Evolutionary conservation across 2,329 filamentous ascomycete species (phyloP).

Genomic region (Alternaria dauci): DNA sequence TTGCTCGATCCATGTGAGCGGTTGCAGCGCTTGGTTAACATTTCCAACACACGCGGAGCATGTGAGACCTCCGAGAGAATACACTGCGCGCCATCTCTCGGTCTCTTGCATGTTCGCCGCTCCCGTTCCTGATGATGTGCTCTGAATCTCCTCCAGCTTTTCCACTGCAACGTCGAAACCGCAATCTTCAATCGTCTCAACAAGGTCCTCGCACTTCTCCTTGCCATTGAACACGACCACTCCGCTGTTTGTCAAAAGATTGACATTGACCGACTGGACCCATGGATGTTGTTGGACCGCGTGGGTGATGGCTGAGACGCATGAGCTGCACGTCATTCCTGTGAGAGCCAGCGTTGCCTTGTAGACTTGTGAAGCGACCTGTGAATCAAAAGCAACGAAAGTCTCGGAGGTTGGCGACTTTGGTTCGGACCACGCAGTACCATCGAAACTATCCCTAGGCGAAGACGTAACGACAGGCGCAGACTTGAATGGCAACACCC

Average conservation of each 20-base stretch:
- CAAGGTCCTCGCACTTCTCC: constrained; percentile 54
- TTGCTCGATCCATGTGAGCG: constrained; percentile 56
- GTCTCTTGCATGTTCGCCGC: constrained; percentile 11
- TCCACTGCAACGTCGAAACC: constrained; percentile 55
- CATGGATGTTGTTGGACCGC: constrained; percentile 59
- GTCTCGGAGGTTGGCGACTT: constrained; percentile 21
- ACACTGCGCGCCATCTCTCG: constrained; percentile 53
- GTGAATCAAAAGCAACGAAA: constrained; percentile 30
- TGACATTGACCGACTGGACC: constrained; percentile 59
- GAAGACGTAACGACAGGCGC: constrained; percentile 20
- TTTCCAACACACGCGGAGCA: constrained; percentile 64
- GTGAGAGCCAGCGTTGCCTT: constrained; percentile 59
- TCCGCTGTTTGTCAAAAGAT: constrained; percentile 61
- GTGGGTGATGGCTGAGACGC: constrained; percentile 61
- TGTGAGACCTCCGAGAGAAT: constrained; percentile 66
- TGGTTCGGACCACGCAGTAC: constrained; percentile 14
- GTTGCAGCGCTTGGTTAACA: constrained; percentile 58
- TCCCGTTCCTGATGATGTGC: neutral
- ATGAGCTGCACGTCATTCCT: constrained; percentile 70
- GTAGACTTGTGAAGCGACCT: constrained; percentile 16
- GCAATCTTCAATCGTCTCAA: constrained; percentile 61
- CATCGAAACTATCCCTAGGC: constrained; percentile 25
- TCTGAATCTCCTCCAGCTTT: constrained; percentile 35
- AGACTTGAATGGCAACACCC: constrained; percentile 23
- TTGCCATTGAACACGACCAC: constrained; percentile 59